A percentile compares a stretch with the other conserved stretches of the same genome.
Evolutionary conservation across 306 rosid genomes (phyloP).

Genomic region (Calophaca sinica): DNA sequence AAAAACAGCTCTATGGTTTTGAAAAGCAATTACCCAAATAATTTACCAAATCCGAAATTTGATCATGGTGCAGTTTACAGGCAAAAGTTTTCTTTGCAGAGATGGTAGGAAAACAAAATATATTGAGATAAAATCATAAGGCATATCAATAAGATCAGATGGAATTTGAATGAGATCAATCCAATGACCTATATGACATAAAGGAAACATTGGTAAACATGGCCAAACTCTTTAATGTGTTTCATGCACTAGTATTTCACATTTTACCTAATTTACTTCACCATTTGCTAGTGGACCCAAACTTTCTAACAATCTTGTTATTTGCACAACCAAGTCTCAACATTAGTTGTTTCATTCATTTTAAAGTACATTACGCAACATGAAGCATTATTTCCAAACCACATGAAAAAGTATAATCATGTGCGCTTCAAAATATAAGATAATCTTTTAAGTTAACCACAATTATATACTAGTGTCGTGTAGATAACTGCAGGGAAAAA

Average conservation of each 20-base stretch:
- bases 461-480: not conserved
- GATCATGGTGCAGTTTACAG: too few relatives aligned
- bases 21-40: too few relatives aligned
- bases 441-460: not conserved
- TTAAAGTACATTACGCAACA: not conserved
- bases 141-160: too few relatives aligned
- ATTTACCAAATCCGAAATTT: too few relatives aligned
- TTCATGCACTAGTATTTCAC: not conserved
- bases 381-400: not conserved
- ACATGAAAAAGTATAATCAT: constrained; percentile 2
- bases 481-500: not conserved
- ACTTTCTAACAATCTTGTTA: constrained; percentile 25
- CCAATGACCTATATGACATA: too few relatives aligned
- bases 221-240: not conserved
- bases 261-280: not conserved
- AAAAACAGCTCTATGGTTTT: too few relatives aligned
- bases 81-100: too few relatives aligned
- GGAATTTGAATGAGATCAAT: too few relatives aligned
- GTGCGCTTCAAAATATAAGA: constrained; percentile 9
- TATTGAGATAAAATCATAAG: too few relatives aligned
- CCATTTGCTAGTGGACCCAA: constrained; percentile 7
- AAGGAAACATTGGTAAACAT: too few relatives aligned
- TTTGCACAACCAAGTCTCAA: constrained; percentile 14
- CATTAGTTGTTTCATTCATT: constrained; percentile 19
- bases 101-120: too few relatives aligned